Base-by-base conservation (phyloP, 441 rosid species). In the Adansonia grandidieri region DNA sequence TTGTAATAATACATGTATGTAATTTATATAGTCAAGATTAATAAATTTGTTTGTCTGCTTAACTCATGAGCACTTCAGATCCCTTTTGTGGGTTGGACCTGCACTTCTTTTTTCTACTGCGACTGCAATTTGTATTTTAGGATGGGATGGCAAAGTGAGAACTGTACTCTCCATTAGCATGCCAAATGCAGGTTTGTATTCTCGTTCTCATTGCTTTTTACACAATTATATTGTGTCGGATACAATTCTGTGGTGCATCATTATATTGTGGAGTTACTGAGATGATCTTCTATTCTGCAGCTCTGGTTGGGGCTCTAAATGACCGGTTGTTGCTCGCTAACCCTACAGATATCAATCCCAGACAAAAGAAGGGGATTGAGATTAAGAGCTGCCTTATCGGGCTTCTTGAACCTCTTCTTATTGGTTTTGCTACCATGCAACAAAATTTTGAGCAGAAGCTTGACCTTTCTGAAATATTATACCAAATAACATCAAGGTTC, bases 371-470 rank as follows among this genome's bases (percentile, higher is more conserved):
- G 75, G 96, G 91, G 66, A 78, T 95, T 76, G 98, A 97, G 86
- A 89, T 97, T 78, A 92, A 88, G 88, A 90, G 98, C 84, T 95
- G 96, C 83, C 98, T 95, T 73, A 92, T 97, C 78, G 99, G 99
- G 82, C 94, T 97, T 74, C 96, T 97, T 50, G 99, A 95, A 84
- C 98, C 98, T 42, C 98, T 97, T 83, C 93, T 95, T 81, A 93
- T 97, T 24, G 99, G 99, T 76, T 97, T 97, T 85, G 91, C 97
- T 79, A 95, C 99, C 42, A 97, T 95, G 99, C 99, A 95, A 82
- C 98, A 89, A 83, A 84, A 85, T 80, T 97, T 95, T 85, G 95
- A 90, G 87, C 98, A 97, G 92, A 91, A 93, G 85, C 91, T 97
- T 77, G 98, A 97, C 76, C 91, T 97, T 79, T 87, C 98, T 47